Evolutionary conservation across 108 stramenopile species (phyloP).

Genomic region (Skeletonema tropicum): DNA sequence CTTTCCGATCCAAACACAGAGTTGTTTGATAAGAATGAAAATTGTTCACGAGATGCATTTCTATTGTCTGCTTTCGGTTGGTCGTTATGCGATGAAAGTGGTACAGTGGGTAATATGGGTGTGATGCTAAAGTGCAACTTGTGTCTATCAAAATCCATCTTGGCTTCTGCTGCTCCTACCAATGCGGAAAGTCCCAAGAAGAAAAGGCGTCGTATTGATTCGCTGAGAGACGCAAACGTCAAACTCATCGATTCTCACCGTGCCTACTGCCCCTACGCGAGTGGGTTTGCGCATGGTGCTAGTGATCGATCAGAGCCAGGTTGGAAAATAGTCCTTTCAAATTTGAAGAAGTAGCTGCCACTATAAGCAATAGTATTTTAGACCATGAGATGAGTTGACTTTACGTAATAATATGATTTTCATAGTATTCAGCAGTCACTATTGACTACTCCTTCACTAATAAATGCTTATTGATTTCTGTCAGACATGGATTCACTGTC

Average conservation of each 20-base stretch:
- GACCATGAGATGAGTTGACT: background rate
- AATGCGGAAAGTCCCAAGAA: background rate
- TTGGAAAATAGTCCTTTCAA: constrained; percentile 30
- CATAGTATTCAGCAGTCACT: background rate
- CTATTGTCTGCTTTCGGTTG: constrained; percentile 31
- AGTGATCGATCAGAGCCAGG: constrained; percentile 22
- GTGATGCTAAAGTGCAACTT: constrained; percentile 23
- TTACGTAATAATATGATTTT: background rate
- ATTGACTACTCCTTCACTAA: background rate
- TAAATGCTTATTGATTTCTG: constrained; percentile 7
- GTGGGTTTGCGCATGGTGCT: constrained; percentile 26
- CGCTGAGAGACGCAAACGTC: constrained; percentile 5
- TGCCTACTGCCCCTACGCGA: constrained; percentile 31
- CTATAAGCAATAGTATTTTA: background rate
- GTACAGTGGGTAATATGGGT: background rate
- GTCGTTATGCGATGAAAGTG: constrained; percentile 11
- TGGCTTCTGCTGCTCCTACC: background rate
- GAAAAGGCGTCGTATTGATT: constrained; percentile 17
- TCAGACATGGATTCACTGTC: constrained; percentile 77
- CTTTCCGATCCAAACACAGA: constrained; percentile 5
- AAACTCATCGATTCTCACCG: constrained; percentile 40
- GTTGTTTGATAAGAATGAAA: background rate
- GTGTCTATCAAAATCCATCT: constrained; percentile 21
- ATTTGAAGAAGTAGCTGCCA: constrained; percentile 4
- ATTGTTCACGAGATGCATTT: background rate